phyloP scores from a whole-genome alignment of 768 basidiomycete species.

The Candolleomyces eurysporus region DNA sequence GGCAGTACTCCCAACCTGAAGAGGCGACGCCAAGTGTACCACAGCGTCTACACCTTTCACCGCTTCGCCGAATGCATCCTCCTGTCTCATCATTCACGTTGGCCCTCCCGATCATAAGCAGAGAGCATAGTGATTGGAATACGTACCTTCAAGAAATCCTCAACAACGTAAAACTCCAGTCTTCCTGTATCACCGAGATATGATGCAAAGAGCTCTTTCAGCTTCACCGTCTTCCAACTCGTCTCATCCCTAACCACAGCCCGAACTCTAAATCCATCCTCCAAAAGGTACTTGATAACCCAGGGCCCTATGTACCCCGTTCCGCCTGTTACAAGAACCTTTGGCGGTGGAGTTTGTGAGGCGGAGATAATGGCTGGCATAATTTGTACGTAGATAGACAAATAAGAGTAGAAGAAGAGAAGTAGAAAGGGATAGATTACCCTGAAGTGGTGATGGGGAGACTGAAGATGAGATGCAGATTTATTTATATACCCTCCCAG shows the following conservation, averaged over 20 bases:
- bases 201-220: constrained; percentile 1
- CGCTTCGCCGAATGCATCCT: constrained; percentile 7
- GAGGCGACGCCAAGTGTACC: constrained; percentile 10
- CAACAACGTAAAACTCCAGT: not conserved
- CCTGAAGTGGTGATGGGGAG: too few species aligned
- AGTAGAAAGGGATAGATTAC: too few species aligned
- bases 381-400: too few species aligned
- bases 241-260: constrained; percentile 8
- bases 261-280: constrained; percentile 10
- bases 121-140: too few species aligned
- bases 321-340: constrained; percentile 9
- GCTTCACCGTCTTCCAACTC: constrained; percentile 1
- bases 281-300: constrained; percentile 9
- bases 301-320: constrained; percentile 13
- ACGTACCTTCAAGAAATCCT: constrained; percentile 2
- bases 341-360: too few species aligned
- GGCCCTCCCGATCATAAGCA: too few species aligned
- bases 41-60: constrained; percentile 11
- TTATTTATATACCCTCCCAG: too few species aligned
- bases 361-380: too few species aligned
- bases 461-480: too few species aligned
- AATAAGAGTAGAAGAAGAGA: too few species aligned
- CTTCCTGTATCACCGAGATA: constrained; percentile 2
- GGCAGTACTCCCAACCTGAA: not conserved
- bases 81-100: not conserved